Percentiles rank a stretch among this genome's conserved stretches.
These are phyloP conservation scores for Dimocarpus longan DNA, from an alignment of 345 rosid species.

Conservation along the genomic window DNA sequence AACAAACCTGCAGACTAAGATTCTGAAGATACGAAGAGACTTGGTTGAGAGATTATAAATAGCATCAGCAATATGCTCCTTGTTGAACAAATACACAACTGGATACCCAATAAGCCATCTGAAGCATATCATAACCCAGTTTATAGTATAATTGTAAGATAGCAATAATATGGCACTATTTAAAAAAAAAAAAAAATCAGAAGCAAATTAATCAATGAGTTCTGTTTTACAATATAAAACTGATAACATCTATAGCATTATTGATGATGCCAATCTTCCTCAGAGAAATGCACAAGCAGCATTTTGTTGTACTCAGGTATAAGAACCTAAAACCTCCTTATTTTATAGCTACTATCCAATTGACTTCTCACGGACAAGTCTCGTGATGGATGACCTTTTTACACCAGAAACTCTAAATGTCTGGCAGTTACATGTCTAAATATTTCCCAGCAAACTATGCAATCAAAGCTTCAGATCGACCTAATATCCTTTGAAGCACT, in stretches of 20 bases:
- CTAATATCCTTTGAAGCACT: background rate
- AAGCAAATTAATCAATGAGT: background rate
- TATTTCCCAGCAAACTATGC: background rate
- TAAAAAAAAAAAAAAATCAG: background rate
- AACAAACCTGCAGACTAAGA: conserved; percentile 64
- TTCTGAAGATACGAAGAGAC: conserved; percentile 70
- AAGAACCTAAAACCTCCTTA: background rate
- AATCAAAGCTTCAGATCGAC: background rate
- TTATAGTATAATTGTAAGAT: conserved; percentile 8
- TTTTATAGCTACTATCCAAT: background rate
- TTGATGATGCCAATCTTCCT: background rate
- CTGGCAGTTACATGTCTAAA: background rate
- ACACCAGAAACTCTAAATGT: background rate
- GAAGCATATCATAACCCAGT: conserved; percentile 28
- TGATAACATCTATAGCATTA: background rate
- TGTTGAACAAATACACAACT: conserved; percentile 81
- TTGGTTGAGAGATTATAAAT: conserved; percentile 84
- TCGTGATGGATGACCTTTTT: background rate
- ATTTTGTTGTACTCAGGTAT: background rate
- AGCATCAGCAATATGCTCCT: conserved; percentile 76
- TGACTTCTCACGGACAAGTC: background rate
- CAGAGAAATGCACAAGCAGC: background rate
- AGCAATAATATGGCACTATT: background rate
- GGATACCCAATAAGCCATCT: conserved; percentile 98
- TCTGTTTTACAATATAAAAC: background rate